These are phyloP conservation scores for Tetrapisispora fleetii DNA, from an alignment of 805 yeast species.

Conservation along the genomic window DNA sequence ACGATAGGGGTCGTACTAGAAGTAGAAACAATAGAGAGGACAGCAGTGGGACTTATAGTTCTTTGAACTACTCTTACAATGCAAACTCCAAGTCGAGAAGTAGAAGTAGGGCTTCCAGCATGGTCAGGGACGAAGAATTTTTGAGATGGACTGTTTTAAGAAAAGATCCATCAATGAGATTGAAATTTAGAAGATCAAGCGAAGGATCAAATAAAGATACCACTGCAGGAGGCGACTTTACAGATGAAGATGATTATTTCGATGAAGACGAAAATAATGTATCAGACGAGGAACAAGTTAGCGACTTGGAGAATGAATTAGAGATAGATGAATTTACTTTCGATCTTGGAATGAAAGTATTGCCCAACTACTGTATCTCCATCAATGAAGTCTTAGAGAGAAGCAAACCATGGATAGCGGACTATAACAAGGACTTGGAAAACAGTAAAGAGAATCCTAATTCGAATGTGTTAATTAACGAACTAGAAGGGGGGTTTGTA, in stretches of 20 bases:
- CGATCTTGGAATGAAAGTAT: constrained; percentile 26
- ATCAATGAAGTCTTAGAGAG: constrained; percentile 23
- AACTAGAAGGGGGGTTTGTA: constrained; percentile 21
- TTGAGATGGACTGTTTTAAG: constrained; percentile 57
- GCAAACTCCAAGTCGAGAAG: constrained; percentile 17
- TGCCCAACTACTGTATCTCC: constrained; percentile 25
- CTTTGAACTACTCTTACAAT: background rate
- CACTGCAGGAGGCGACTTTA: constrained; percentile 13
- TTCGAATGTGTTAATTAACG: constrained; percentile 8
- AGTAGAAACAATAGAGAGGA: constrained; percentile 5
- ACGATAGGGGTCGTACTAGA: constrained; percentile 24
- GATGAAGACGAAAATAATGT: constrained; percentile 39
- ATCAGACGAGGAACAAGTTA: constrained; percentile 33
- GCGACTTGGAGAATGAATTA: constrained; percentile 28
- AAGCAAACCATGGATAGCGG: constrained; percentile 25
- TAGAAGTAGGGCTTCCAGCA: constrained; percentile 23
- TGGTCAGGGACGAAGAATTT: constrained; percentile 30
- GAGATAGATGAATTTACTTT: constrained; percentile 26
- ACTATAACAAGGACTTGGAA: constrained; percentile 20
- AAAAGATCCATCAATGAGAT: constrained; percentile 66
- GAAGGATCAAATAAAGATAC: constrained; percentile 10
- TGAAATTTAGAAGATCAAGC: constrained; percentile 22
- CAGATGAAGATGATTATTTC: constrained; percentile 16
- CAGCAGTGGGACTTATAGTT: background rate
- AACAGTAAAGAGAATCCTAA: constrained; percentile 30